Base-by-base conservation (phyloP, 2,329 filamentous ascomycete genomes). In the Lasiodiplodia citricola region DNA sequence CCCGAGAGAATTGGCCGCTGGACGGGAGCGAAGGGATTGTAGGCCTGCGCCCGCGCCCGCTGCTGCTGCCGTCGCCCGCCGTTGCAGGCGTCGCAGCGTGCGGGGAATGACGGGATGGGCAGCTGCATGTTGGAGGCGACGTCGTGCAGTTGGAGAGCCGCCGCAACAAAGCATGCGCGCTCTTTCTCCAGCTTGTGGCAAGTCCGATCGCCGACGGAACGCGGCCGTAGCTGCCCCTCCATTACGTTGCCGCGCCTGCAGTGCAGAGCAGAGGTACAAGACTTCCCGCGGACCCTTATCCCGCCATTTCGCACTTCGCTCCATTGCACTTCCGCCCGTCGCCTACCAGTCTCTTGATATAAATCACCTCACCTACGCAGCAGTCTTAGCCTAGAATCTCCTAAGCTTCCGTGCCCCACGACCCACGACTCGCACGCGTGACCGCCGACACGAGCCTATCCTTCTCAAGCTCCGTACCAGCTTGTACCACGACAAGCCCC, bases 141-240 rank as follows among this genome's bases (percentile, higher is more conserved):
- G 57, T 44, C 57, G 23, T 18, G 35, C 25, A 14, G 41, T 23
- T 18, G 11, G 25, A 35, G 58, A 44, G 37, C 18, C 58, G 58
- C 44, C 28, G 60, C 60, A 52, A 64, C 60, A 64, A 64, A 64
- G 60, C 44, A 35, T 64, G 56, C 37, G 44, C 47, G 47, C 58
- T 63, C 58, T 52, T 64, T 52, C 60, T 64, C 25, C 58, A 21
- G 37, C 18, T n/a, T 47, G 44, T 37, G 28, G 31, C 14, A 23
- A 35, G 55, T 44, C 54, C 65, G 65, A 56, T 51, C 65, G 54
- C 54, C 54, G 65, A 41, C 56, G 64, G 51, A 18, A 37, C 38
- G 21, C 52, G n/a, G 63, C 50, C 37, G 63, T 51, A 44, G 63
- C 65, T 67, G 65, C 65, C 65, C 65, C 65, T 67, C 65, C 65